Conservation (phyloP, 495 filamentous ascomycete genomes). For the Aspergillus sclerotiicarbonarius region DNA sequence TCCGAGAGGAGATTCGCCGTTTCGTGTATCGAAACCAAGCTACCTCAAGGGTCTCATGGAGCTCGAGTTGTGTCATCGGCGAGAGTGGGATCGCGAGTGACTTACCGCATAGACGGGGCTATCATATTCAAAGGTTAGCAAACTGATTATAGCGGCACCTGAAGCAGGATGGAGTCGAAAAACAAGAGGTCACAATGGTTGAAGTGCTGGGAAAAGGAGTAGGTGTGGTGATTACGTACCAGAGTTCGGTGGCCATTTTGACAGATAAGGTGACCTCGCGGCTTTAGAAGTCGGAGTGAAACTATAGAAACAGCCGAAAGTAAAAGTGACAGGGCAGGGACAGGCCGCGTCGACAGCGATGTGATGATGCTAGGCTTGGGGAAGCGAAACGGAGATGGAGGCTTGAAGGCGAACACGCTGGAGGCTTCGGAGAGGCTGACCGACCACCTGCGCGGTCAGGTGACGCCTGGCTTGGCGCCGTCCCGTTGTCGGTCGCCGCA, state of each 20-base stretch:
- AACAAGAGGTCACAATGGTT: constrained; percentile 28
- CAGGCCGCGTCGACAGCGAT: constrained; percentile 27
- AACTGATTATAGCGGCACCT: constrained; percentile 11
- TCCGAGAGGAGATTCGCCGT: background rate
- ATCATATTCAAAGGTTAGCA: constrained; percentile 41
- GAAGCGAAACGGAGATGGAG: constrained; percentile 36
- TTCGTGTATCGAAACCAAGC: background rate
- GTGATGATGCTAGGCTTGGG: constrained; percentile 33
- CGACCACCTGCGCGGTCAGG: constrained; percentile 21
- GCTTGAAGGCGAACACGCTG: constrained; percentile 42
- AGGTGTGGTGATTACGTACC: constrained; percentile 50
- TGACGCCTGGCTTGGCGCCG: constrained; percentile 32
- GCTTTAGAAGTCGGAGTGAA: constrained; percentile 12
- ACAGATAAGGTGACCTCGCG: constrained; percentile 17
- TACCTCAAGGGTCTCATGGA: constrained; percentile 27
- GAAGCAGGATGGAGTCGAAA: constrained; percentile 14
- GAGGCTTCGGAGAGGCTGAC: constrained; percentile 31
- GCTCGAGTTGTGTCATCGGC: constrained; percentile 4
- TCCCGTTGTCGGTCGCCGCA: background rate
- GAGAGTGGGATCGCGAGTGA: constrained; percentile 31
- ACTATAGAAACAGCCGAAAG: constrained; percentile 6
- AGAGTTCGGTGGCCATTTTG: constrained; percentile 65
- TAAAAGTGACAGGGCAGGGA: constrained; percentile 14
- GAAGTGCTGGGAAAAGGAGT: constrained; percentile 34
- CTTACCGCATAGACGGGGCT: constrained; percentile 99